Conservation (phyloP, 2,329 filamentous ascomycete species). For the Xylariaceae sp. region DNA sequence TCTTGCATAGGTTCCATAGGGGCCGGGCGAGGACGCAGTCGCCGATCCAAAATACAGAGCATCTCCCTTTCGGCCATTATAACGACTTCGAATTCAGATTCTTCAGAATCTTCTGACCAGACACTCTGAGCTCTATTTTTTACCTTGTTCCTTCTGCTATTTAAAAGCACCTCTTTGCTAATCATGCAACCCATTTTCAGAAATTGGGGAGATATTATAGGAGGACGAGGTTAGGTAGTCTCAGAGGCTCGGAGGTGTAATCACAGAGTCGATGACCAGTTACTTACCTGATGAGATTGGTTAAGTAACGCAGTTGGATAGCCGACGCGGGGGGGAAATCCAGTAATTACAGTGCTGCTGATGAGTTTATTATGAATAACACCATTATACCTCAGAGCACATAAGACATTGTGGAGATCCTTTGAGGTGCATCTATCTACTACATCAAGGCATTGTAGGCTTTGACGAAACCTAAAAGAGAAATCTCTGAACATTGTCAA, state of each 20-base stretch:
- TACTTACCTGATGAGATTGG: no score
- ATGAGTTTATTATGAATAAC: neutral
- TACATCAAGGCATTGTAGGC: no score
- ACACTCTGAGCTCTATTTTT: no score
- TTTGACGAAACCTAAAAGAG: neutral
- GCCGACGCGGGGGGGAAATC: no score
- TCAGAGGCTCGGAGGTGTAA: neutral
- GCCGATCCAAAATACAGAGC: neutral
- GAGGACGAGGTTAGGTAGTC: neutral
- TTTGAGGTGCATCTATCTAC: neutral
- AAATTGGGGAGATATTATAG: no score
- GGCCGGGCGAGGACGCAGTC: neutral
- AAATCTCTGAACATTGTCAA: no score
- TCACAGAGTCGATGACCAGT: neutral
- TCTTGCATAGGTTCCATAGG: neutral
- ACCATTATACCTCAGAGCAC: neutral
- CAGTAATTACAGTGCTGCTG: no score
- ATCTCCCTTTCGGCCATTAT: neutral
- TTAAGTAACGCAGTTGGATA: no score
- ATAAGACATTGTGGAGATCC: slow-evolving; percentile 1
- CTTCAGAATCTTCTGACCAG: neutral
- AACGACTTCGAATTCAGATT: no score
- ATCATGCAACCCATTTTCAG: slow-evolving; percentile 18
- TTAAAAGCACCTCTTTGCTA: slow-evolving; percentile 2
- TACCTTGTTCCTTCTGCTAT: no score